These are phyloP conservation scores for Clavispora asparagi DNA, from an alignment of 805 yeast species.

Conservation along the genomic window DNA sequence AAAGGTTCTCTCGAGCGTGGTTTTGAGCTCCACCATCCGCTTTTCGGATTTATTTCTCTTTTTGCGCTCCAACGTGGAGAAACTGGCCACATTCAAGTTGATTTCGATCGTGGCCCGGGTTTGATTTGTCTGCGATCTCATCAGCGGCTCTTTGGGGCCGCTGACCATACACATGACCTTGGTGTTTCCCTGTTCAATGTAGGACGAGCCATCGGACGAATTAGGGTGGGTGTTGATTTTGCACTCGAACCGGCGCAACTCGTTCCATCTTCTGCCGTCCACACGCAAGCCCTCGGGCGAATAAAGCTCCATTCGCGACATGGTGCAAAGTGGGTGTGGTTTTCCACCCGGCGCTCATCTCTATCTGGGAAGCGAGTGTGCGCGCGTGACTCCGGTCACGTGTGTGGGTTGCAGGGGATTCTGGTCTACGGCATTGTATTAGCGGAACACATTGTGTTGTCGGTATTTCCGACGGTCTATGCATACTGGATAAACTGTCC, in stretches of 20 bases:
- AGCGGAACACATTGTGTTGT: too few relatives aligned
- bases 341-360: neutral
- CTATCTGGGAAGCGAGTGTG: neutral
- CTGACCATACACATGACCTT: slow-evolving; percentile 78
- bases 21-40: slow-evolving; percentile 61
- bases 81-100: slow-evolving; percentile 69
- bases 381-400: neutral
- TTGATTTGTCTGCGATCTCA: slow-evolving; percentile 46
- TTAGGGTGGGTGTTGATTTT: slow-evolving; percentile 83
- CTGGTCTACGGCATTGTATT: too few relatives aligned
- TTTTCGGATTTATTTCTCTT: slow-evolving; percentile 66
- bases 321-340: slow-evolving; percentile 14
- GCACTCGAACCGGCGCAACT: slow-evolving; percentile 76
- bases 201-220: slow-evolving; percentile 88
- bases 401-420: too few relatives aligned
- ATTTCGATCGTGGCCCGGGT: slow-evolving; percentile 58
- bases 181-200: slow-evolving; percentile 87
- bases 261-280: slow-evolving; percentile 96
- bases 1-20: slow-evolving; percentile 64
- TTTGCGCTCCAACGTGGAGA: slow-evolving; percentile 71
- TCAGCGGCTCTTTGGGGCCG: slow-evolving; percentile 85
- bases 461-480: too few relatives aligned
- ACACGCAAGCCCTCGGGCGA: slow-evolving; percentile 93
- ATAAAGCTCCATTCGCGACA: slow-evolving; percentile 75
- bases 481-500: slow-evolving; percentile 44